phyloP scores from a whole-genome alignment of 176 grass and related monocot genomes.

The Themeda triandra region DNA sequence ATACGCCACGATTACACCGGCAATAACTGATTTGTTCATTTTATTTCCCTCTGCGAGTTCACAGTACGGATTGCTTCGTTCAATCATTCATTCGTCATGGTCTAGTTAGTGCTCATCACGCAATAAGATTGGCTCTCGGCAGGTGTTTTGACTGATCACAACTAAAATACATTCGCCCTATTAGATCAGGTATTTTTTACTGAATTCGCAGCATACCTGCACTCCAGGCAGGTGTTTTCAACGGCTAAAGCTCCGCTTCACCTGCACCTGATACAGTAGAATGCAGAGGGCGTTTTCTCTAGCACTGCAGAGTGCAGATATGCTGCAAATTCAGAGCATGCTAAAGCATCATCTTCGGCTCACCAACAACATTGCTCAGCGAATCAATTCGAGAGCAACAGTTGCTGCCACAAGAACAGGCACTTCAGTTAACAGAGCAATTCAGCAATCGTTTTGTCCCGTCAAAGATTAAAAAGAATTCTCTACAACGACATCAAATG shows the following conservation, averaged over 20 bases:
- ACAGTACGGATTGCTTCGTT: too few relatives aligned
- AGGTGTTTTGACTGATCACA: too few relatives aligned
- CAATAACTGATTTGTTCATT: too few relatives aligned
- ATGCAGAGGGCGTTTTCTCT: background rate
- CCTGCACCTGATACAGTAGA: background rate
- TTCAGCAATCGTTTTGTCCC: background rate
- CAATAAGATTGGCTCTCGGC: too few relatives aligned
- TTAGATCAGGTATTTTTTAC: too few relatives aligned
- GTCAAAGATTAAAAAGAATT: background rate
- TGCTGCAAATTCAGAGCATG: background rate
- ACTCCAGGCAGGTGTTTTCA: too few relatives aligned
- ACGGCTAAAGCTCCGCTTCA: background rate
- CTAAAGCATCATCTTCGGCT: background rate
- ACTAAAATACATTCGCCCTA: too few relatives aligned
- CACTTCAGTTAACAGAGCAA: background rate
- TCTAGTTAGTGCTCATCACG: too few relatives aligned
- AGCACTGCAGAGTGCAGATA: background rate
- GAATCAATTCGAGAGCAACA: background rate
- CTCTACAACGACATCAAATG: slow-evolving; percentile 4
- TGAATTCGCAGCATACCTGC: too few relatives aligned
- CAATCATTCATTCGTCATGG: too few relatives aligned
- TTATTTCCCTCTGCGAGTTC: too few relatives aligned
- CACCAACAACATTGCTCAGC: background rate
- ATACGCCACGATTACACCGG: too few relatives aligned
- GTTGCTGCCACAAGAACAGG: background rate